Base-by-base conservation (phyloP, 306 rosid genomes). In the Vigna radiata region DNA sequence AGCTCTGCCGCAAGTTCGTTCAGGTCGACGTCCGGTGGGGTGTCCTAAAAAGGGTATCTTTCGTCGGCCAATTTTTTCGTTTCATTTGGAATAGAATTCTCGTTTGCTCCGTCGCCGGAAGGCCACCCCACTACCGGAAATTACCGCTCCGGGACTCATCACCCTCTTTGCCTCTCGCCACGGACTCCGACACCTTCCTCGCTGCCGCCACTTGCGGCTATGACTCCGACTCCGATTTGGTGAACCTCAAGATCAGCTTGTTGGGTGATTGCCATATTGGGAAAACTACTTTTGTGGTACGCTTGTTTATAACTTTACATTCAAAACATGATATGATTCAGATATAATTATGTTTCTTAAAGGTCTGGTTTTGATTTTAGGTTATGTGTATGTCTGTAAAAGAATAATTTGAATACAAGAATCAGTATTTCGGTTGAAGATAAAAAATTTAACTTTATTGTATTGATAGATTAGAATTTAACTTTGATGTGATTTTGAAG, bases 251-350 rank as follows among this genome's bases (percentile, higher is more conserved):
- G 90, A 87, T 95, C 78, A 92, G 94, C 58, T 82, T 95, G 80
- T 78, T 95, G 92, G 99, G 99, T 18, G 99, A 95, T 85, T 88
- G 91, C 82, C 89, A 88, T 87, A 92, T 89, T 79, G 99, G 99
- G 17, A 95, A 95, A 84, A 95, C 99, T 33, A 92, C 94, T 70
- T 95, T 95, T 84, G 49, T 89, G 90, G 98, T 95, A 19, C 85
- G 85, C 72, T 18, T 36, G 1, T 23, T 61, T 52, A 18, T 56
- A 16, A 12, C 68, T 82, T 72, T 75, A 15, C 53, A 39, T 39
- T 39, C 44, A 39, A 39, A 39, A 8, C 7, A 39, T 39, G 3
- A 8, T 39, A 49, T 49, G 54, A 16, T 16, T 2, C 1, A 43
- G 0, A 6, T 3, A 49, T 49, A 16, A 1, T 6, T 5, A 16